Evolutionary conservation across 2,329 filamentous ascomycete genomes (phyloP).

Genomic region (Hypoxylon sp.): DNA sequence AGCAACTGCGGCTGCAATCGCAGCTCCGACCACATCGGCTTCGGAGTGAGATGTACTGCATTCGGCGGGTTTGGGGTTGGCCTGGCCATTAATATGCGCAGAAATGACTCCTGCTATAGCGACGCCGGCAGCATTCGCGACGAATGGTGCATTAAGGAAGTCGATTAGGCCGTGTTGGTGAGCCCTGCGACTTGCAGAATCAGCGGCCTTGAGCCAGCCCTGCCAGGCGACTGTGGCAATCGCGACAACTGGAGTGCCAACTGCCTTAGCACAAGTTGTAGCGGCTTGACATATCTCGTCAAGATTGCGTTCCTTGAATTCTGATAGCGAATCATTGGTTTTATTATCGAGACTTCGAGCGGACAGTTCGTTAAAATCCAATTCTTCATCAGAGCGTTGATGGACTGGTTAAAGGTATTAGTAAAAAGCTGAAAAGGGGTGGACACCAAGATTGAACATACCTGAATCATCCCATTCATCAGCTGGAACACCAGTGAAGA

Average conservation of each 20-base stretch:
- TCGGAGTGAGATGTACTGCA: background rate
- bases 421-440: background rate
- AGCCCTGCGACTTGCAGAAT: background rate
- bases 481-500: slow-evolving; percentile 1
- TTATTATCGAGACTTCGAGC: background rate
- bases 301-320: background rate
- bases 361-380: background rate
- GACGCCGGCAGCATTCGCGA: background rate
- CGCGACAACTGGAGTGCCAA: background rate
- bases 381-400: background rate
- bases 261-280: background rate
- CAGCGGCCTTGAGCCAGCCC: background rate
- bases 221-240: background rate
- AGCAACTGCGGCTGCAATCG: background rate
- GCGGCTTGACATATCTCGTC: background rate
- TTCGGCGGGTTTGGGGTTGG: background rate
- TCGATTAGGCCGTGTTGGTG: background rate
- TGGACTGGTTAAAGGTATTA: background rate
- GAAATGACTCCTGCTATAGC: background rate
- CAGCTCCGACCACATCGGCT: background rate
- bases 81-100: background rate
- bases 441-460: background rate
- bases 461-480: slow-evolving; percentile 2
- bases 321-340: background rate
- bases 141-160: background rate